phyloP scores from a whole-genome alignment of 73 alveolate genomes.

The Stentor roeselii region DNA sequence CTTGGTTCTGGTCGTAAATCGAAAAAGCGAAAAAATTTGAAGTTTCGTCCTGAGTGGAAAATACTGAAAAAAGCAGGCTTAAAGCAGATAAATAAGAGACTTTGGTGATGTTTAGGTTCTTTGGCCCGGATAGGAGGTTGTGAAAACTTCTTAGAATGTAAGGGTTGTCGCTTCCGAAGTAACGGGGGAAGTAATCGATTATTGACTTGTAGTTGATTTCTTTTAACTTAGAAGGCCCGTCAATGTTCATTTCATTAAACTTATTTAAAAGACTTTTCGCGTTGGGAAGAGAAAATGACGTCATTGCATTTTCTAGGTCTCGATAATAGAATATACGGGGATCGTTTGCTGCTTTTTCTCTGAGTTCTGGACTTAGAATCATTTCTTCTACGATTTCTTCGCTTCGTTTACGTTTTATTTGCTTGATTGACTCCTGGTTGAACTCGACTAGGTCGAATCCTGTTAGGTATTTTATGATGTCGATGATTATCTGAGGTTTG shows the following conservation, averaged over 20 bases:
- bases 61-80: neutral
- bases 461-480: neutral
- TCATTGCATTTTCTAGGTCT: slow-evolving; percentile 7
- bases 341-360: neutral
- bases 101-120: neutral
- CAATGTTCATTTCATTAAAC: neutral
- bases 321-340: neutral
- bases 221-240: neutral
- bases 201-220: neutral
- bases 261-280: neutral
- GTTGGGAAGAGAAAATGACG: neutral
- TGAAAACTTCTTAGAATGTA: neutral
- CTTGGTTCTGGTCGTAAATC: neutral
- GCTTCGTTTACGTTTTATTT: neutral
- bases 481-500: neutral
- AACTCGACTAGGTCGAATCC: neutral
- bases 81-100: neutral
- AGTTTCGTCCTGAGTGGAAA: neutral
- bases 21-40: neutral
- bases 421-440: neutral
- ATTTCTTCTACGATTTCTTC: neutral
- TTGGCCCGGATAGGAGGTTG: slow-evolving; percentile 14
- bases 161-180: neutral
- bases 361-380: neutral
- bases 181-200: neutral